phyloP scores from a whole-genome alignment of 2,329 filamentous ascomycete species.

The Epichloe elymi region DNA sequence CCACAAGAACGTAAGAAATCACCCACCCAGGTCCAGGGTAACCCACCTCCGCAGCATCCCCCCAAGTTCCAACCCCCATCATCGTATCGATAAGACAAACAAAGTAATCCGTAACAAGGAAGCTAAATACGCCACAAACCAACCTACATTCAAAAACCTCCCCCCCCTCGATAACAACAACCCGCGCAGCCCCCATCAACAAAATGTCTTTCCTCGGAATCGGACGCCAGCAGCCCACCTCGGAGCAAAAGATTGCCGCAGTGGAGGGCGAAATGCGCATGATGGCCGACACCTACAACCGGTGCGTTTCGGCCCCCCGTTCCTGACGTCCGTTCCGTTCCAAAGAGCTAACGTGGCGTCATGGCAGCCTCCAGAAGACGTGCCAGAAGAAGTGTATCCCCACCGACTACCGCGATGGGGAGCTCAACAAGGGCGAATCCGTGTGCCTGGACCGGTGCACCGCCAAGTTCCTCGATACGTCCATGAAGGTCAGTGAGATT shows the following conservation, averaged over 20 bases:
- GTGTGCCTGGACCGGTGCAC: constrained; percentile 97
- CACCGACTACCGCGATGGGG: constrained; percentile 80
- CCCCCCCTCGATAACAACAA: no score
- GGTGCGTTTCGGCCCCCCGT: constrained; percentile 39
- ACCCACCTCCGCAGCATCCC: no score
- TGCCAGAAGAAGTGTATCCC: constrained; percentile 94
- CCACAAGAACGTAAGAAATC: no score
- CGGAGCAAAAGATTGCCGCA: constrained; percentile 92
- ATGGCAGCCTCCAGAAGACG: constrained; percentile 61
- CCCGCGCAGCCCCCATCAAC: not conserved
- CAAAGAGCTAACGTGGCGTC: not conserved
- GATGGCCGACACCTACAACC: constrained; percentile 95
- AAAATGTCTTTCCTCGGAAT: constrained; percentile 33
- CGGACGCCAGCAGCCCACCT: constrained; percentile 67
- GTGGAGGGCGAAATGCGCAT: constrained; percentile 97
- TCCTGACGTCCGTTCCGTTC: no score
- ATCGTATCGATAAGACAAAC: no score
- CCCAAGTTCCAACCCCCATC: no score
- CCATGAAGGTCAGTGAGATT: constrained; percentile 93
- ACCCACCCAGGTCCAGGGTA: no score
- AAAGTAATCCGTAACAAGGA: no score
- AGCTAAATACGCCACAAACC: no score
- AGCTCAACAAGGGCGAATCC: constrained; percentile 97
- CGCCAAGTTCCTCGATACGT: constrained; percentile 96
- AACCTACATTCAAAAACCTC: no score